Conservation (phyloP, 345 rosid species). For the Acer saccharum region DNA sequence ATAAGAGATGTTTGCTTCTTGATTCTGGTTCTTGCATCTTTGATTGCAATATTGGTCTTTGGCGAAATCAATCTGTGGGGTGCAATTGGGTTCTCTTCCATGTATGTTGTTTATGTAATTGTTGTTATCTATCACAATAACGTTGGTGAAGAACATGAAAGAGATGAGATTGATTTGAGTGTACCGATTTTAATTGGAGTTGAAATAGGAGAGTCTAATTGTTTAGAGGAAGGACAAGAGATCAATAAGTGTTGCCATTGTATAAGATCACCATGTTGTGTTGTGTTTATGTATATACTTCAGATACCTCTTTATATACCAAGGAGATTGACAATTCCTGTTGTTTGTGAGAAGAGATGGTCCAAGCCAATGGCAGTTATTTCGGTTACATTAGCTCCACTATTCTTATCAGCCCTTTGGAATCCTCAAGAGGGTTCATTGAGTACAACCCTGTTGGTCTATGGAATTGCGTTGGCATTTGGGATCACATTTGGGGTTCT, state of each 20-base stretch:
- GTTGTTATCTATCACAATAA: conserved; percentile 37
- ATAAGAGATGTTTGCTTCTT: conserved; percentile 70
- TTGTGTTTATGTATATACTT: conserved; percentile 34
- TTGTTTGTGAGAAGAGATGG: conserved; percentile 67
- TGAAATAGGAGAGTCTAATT: conserved; percentile 35
- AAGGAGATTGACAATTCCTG: conserved; percentile 84
- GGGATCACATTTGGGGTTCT: conserved; percentile 59
- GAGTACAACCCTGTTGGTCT: conserved; percentile 30
- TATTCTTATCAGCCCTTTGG: conserved; percentile 59
- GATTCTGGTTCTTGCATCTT: conserved; percentile 55
- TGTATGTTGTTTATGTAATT: conserved; percentile 61
- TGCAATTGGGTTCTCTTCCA: conserved; percentile 53
- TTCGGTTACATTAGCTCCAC: conserved; percentile 70
- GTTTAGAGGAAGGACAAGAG: conserved; percentile 29
- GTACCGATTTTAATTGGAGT: conserved; percentile 39
- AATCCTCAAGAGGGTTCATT: conserved; percentile 33
- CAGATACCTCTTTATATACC: conserved; percentile 76
- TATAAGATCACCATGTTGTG: conserved; percentile 25
- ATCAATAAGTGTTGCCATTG: conserved; percentile 28
- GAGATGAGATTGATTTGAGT: conserved; percentile 30
- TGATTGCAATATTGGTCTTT: conserved; percentile 45
- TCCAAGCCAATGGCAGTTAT: conserved; percentile 65
- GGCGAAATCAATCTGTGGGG: conserved; percentile 67
- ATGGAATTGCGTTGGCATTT: conserved; percentile 44
- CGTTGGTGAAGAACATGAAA: conserved; percentile 5